A percentile compares a stretch with the other conserved stretches of the same genome.
Evolutionary conservation across 179 eudicot species (phyloP).

Genomic region (Sideroxylon spinosum): DNA sequence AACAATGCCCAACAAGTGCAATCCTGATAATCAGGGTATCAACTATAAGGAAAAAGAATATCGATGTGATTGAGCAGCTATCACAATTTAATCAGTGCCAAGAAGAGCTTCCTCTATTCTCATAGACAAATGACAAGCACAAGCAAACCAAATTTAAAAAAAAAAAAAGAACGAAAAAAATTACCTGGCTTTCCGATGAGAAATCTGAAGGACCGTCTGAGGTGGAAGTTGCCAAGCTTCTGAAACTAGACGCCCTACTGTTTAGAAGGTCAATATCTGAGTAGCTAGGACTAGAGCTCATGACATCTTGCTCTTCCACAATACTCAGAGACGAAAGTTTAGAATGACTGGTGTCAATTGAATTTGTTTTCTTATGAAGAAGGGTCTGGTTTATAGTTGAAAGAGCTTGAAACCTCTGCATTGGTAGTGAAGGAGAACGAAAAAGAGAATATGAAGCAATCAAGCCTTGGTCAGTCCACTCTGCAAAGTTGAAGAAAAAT

Average conservation of each 20-base stretch:
- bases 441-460: slow-evolving; percentile 36
- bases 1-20: not conserved
- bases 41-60: not conserved
- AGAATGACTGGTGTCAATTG: slow-evolving; percentile 27
- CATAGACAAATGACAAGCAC: not conserved
- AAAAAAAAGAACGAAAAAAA: not conserved
- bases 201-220: slow-evolving; percentile 31
- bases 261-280: slow-evolving; percentile 24
- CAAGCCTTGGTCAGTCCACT: slow-evolving; percentile 42
- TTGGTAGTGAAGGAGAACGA: slow-evolving; percentile 39
- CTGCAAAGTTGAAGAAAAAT: slow-evolving; percentile 15
- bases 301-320: slow-evolving; percentile 29
- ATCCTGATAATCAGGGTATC: not conserved
- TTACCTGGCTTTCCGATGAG: slow-evolving; percentile 40
- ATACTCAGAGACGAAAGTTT: slow-evolving; percentile 22
- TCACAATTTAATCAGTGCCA: not conserved
- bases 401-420: slow-evolving; percentile 47
- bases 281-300: slow-evolving; percentile 21
- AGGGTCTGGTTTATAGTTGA: slow-evolving; percentile 38
- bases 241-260: slow-evolving; percentile 30
- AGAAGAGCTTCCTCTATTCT: not conserved
- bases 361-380: slow-evolving; percentile 30
- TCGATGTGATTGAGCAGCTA: not conserved
- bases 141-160: not conserved
- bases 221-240: slow-evolving; percentile 36